Conservation (phyloP, 768 basidiomycete genomes). For the Mycena crocata region DNA sequence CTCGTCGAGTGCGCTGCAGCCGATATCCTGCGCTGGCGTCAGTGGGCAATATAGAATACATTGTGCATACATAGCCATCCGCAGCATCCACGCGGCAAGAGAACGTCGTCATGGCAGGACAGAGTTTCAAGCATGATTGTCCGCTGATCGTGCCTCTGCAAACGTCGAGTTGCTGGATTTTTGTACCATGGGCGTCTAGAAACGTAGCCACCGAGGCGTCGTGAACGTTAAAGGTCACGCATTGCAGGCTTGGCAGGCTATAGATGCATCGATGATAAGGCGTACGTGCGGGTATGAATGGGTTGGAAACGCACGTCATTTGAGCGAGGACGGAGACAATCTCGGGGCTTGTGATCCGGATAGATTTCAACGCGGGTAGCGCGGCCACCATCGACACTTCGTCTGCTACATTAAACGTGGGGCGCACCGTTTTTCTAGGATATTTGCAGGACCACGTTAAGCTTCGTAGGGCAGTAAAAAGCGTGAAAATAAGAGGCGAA, state of each 20-base stretch:
- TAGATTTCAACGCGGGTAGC: background rate
- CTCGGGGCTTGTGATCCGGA: background rate
- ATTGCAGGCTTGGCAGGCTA: conserved; percentile 3
- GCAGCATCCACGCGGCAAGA: background rate
- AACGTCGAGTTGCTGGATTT: conserved; percentile 5
- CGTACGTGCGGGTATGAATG: too few relatives aligned
- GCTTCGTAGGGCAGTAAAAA: background rate
- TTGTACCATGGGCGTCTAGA: background rate
- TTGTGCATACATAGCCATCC: background rate
- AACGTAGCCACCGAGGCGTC: background rate
- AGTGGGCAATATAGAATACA: background rate
- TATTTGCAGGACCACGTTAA: background rate
- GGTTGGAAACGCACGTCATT: background rate
- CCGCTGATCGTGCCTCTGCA: background rate
- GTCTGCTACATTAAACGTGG: background rate
- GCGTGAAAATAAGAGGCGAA: background rate
- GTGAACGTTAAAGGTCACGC: background rate
- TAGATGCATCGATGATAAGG: background rate
- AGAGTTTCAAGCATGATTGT: background rate
- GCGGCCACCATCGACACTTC: background rate
- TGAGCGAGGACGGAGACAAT: background rate
- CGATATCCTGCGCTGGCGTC: background rate
- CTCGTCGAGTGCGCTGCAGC: background rate
- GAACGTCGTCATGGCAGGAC: background rate
- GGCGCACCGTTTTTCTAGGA: background rate